Percentiles rank a stretch among this genome's conserved stretches.
These are phyloP conservation scores for Ascochyta clinopodiicola DNA, from an alignment of 2,329 filamentous ascomycete genomes.

Conservation along the genomic window DNA sequence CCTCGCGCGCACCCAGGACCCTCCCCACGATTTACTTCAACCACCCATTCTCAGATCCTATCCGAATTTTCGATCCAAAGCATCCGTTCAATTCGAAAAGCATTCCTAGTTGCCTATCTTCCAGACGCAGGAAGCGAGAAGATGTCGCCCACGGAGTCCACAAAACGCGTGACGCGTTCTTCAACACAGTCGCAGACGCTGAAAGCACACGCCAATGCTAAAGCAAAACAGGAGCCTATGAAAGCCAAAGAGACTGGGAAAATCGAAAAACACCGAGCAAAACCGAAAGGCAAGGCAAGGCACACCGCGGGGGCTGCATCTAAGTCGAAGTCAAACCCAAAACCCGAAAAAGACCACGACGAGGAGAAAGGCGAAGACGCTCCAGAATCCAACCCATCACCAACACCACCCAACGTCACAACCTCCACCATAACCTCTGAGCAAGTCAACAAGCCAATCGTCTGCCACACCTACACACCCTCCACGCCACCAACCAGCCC, in stretches of 20 bases:
- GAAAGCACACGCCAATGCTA: background rate
- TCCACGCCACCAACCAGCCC: background rate
- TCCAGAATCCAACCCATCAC: background rate
- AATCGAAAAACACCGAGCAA: background rate
- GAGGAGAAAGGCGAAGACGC: background rate
- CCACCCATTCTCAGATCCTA: no score
- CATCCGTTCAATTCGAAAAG: no score
- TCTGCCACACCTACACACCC: constrained; percentile 26
- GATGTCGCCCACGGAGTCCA: background rate
- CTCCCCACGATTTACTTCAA: no score
- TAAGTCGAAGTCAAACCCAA: background rate
- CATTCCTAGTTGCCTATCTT: background rate
- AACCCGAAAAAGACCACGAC: background rate
- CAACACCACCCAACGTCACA: background rate
- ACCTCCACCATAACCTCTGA: constrained; percentile 20
- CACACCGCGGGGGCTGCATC: background rate
- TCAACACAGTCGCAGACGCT: constrained; percentile 2
- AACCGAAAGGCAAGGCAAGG: background rate
- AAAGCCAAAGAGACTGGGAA: background rate
- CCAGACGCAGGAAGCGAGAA: background rate
- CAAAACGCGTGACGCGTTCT: constrained; percentile 22
- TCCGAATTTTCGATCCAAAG: no score
- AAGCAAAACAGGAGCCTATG: background rate
- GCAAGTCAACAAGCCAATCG: constrained; percentile 28
- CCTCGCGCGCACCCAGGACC: no score